Base-by-base conservation (phyloP, 1,284 basidiomycete species). In the Fomitopsis schrenkii region DNA sequence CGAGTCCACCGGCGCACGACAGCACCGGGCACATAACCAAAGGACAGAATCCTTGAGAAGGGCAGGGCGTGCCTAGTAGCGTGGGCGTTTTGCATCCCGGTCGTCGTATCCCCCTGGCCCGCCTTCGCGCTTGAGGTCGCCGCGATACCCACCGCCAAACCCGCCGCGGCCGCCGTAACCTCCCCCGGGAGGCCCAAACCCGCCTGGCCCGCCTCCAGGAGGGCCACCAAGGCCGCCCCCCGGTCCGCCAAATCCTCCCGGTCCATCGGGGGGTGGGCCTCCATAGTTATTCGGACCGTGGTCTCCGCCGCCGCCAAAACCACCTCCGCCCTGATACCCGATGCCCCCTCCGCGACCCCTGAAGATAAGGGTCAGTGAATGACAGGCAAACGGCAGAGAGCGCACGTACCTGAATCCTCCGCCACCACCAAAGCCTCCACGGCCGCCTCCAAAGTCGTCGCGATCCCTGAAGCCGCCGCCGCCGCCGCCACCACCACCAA, bases 71-170 rank as follows among this genome's bases (percentile, higher is more conserved):
- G 44, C 55, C 80, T 85, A 93, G 75, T 92, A 93, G 70, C 92
- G 85, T 70, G 88, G 85, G 70, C 92, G 87, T 77, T 94, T 94
- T 46, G 81, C 70, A 67, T 93, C 90, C 66, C 91, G 84, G 75
- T 93, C 91, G 70, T 91, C 90, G 74, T 83, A 88, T 69, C 87
- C 87, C 75, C 87, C 86, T 58, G 85, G 80, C 68, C 84, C 82
- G 70, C 85, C 83, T 72, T 82, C 80, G 66, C 89, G 84, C 75
- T 91, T 91, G 76, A 89, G 84, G 70, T 86, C 85, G 55, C 75
- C 73, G 46, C 72, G 76, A 58, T 63, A 74, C 48, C 74, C 73
- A 48, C 73, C 70, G 33, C 74, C 66, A 10, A 15, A 6, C 38
- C 73, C 70, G 36, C 74, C 73, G n/a, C 67, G 65, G 10, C 74